Base-by-base conservation (phyloP, 345 rosid species). In the Murraya koenigii region DNA sequence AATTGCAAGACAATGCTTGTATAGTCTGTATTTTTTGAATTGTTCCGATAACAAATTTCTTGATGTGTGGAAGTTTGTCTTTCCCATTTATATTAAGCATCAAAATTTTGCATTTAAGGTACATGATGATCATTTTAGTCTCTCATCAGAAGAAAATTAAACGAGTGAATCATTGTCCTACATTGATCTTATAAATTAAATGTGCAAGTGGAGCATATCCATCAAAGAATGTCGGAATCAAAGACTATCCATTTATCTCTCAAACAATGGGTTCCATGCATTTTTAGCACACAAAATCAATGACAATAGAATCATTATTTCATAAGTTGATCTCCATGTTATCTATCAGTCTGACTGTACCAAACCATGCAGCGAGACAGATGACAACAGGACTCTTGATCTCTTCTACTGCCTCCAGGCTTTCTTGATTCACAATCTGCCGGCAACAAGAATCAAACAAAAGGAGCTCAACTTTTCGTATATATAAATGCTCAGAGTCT, bases 351-450 rank as follows among this genome's bases (percentile, higher is more conserved):
- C 98, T 85, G 66, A 93, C 99, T 19, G 85, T 82, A 49, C 98
- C 98, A 83, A 95, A 92, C 91, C 92, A 89, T 25, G 93, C 91
- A 11, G 98, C 98, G 13, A 90, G 77, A 71, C 94, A 89, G 78
- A 95, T 65, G 55, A 92, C 93, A 5, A 90, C 91, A 8, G 93
- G 90, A 52, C 78, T 83, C 73, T 74, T 78, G 69, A 92, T 88
- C 82, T 83, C 92, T 75, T 83, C 91, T 55, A 85, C 91, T 23
- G 84, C 80, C 82, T 91, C 87, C 65, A 95, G 77, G 72, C 80
- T 86, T 78, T 92, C 90, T 80, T 91, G 90, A 47, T 94, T 93
- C 44, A 90, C 97, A 71, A 92, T 86, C 98, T 85, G 82, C 65
- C 41, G 49, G 28, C 20, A 39, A 9, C 52, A 64, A 35, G 35